Conservation (phyloP, 768 basidiomycete species). For the Trametes cingulata region DNA sequence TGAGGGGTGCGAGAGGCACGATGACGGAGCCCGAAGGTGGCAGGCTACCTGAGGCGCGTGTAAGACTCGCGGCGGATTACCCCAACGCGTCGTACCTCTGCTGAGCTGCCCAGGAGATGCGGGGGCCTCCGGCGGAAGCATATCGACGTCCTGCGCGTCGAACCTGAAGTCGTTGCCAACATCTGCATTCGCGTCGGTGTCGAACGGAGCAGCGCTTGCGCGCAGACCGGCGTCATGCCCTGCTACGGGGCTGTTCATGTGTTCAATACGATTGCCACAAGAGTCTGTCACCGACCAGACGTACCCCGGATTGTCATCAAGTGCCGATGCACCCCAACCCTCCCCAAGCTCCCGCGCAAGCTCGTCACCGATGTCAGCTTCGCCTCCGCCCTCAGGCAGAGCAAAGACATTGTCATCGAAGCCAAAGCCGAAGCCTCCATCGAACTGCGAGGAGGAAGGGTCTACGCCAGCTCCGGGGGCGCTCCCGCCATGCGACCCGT, state of each 20-base stretch:
- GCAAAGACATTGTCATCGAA: conserved; percentile 56
- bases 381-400: conserved; percentile 56
- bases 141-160: conserved; percentile 13
- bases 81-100: conserved; percentile 20
- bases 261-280: background rate
- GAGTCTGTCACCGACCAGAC: background rate
- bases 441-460: conserved; percentile 58
- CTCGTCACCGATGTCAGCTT: conserved; percentile 69
- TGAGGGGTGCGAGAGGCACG: conserved; percentile 26
- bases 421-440: conserved; percentile 33
- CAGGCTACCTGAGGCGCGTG: background rate
- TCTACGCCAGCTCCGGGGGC: conserved; percentile 33
- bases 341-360: conserved; percentile 74
- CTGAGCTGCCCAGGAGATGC: conserved; percentile 19
- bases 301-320: background rate
- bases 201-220: background rate
- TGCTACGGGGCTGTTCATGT: conserved; percentile 10
- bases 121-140: conserved; percentile 24
- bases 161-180: conserved; percentile 17
- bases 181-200: background rate
- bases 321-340: conserved; percentile 51
- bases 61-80: conserved; percentile 22
- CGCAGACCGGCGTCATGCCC: conserved; percentile 23
- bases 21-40: conserved; percentile 23
- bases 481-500: conserved; percentile 53